Evolutionary conservation across 2,329 filamentous ascomycete species (phyloP).

Genomic region (Alternaria burnsii): DNA sequence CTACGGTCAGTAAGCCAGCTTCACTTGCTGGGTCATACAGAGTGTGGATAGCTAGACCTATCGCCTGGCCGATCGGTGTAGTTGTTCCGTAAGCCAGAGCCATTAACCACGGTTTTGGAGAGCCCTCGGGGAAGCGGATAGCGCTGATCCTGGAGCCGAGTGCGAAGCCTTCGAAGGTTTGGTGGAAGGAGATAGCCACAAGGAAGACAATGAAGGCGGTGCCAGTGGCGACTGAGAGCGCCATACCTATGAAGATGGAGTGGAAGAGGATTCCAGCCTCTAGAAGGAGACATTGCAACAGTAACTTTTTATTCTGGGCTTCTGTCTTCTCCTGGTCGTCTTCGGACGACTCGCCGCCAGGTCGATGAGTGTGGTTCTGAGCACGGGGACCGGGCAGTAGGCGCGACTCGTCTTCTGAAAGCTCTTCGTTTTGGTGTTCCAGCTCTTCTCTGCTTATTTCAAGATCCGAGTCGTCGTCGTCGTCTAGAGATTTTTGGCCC

Average conservation of each 20-base stretch:
- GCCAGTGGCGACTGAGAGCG: constrained; percentile 72
- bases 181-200: constrained; percentile 75
- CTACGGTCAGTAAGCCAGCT: constrained; percentile 59
- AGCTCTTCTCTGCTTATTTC: constrained; percentile 49
- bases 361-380: constrained; percentile 27
- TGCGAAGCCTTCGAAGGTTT: constrained; percentile 74
- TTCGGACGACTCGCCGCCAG: constrained; percentile 23
- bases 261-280: constrained; percentile 83
- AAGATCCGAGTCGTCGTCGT: constrained; percentile 40
- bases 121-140: constrained; percentile 73
- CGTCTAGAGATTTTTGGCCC: constrained; percentile 23
- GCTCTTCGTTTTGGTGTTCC: constrained; percentile 34
- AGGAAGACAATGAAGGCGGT: constrained; percentile 71
- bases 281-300: constrained; percentile 76
- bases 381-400: constrained; percentile 37
- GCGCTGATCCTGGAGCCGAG: constrained; percentile 75
- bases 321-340: constrained; percentile 43
- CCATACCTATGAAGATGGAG: constrained; percentile 79
- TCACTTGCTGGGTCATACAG: constrained; percentile 60
- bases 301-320: constrained; percentile 66
- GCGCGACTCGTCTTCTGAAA: constrained; percentile 44
- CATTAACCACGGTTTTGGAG: constrained; percentile 78
- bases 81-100: constrained; percentile 69
- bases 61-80: constrained; percentile 60
- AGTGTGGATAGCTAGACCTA: constrained; percentile 60